These are phyloP conservation scores for Dalbergia cultrata DNA, from an alignment of 306 rosid genomes.

Conservation along the genomic window DNA sequence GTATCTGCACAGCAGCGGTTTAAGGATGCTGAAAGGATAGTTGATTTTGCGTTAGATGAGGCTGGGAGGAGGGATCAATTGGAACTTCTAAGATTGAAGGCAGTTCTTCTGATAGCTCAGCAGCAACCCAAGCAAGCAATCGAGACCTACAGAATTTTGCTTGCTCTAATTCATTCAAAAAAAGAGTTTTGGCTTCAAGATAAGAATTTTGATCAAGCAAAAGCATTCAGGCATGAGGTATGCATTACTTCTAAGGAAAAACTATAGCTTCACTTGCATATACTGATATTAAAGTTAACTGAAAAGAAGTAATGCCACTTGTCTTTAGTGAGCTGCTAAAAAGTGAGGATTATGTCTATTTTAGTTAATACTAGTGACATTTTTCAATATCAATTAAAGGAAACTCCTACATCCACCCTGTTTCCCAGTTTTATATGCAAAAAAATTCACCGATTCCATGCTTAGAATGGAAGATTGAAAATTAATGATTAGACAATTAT, in stretches of 20 bases:
- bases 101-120: conserved; percentile 77
- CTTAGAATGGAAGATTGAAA: conserved; percentile 12
- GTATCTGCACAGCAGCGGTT: conserved; percentile 76
- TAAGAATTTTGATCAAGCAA: conserved; percentile 47
- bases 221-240: conserved; percentile 49
- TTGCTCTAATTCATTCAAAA: conserved; percentile 73
- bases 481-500: neutral
- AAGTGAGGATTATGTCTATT: neutral
- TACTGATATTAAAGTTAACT: conserved; percentile 22
- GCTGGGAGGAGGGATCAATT: conserved; percentile 69
- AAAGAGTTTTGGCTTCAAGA: conserved; percentile 58
- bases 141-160: conserved; percentile 81
- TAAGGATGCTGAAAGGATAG: conserved; percentile 76
- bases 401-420: neutral
- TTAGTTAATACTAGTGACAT: neutral
- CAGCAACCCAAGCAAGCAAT: conserved; percentile 84
- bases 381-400: neutral
- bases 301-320: conserved; percentile 24
- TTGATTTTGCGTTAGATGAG: conserved; percentile 87
- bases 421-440: conserved; percentile 6
- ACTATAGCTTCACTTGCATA: conserved; percentile 17
- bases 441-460: conserved; percentile 15
- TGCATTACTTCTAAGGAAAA: conserved; percentile 22
- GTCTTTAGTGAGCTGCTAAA: neutral
- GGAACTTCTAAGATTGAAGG: conserved; percentile 77